Evolutionary conservation across 805 yeast species (phyloP), one percentile per base, ranked within the genome.

Genomic region (Candida boleticola): DNA sequence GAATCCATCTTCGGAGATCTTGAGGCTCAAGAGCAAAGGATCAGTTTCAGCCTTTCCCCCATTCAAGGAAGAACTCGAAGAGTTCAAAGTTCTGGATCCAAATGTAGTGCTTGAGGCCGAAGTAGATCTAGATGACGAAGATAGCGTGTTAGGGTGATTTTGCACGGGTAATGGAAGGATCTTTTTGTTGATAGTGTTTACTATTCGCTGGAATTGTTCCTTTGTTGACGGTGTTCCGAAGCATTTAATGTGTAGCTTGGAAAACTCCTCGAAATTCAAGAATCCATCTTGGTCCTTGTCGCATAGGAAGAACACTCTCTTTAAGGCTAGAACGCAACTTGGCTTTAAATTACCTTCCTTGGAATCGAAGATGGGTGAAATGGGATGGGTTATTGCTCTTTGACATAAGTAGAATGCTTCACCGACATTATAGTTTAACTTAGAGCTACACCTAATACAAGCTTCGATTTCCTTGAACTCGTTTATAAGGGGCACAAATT

Each of bases 401-500:
- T 90, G 96, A 55, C 99, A 93, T 13, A 93, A 68, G 60, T 93
- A 93, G 51, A 90, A 90, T 1, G 93, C 89, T 59, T 92, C 97
- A 48, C 84, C 89, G 11, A 92, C 90, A 58, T 93, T 90, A 51
- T 81, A 76, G 48, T 82, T 83, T n/a, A 77, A 77, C 52, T 83
- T 84, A 2, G 98, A 96, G 52, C 95, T 85, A 51, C 95, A 82
- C 43, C 95, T 73, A 22, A 93, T 80, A 52, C 97, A 92, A 0
- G 95, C 84, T 58, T 90, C 98, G 18, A 92, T 85, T 54, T 93
- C 98, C 59, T 93, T 92, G 65, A 85, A 93, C 56, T 93, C 97
- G 54, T 87, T 81, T 57, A 90, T 67, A 29, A 92, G 69, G 0
- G 96, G 95, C 4, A 88, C 73, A 64, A 90, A 83, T 54, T 93